Evolutionary conservation across 192 early-diverging fungal genomes (phyloP).

Genomic region (Podila epicladia): DNA sequence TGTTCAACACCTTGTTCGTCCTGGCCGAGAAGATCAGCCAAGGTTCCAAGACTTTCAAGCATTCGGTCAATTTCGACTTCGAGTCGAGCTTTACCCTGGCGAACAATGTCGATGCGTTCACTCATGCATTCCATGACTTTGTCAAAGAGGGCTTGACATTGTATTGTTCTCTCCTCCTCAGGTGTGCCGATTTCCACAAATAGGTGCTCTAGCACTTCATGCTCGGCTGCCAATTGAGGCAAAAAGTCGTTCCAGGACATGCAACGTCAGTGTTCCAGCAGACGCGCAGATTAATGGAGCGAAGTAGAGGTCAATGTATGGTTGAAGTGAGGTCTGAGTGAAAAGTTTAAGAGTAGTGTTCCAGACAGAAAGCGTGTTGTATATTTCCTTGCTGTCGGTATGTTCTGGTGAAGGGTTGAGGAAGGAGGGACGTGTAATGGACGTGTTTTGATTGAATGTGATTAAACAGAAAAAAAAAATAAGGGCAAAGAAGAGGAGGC

Average conservation of each 20-base stretch:
- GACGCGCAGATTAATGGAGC: not conserved
- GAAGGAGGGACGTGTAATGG: too few relatives aligned
- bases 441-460: too few relatives aligned
- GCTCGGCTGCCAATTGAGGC: conserved; percentile 39
- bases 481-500: not conserved
- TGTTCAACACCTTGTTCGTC: conserved; percentile 12
- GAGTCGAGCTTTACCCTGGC: conserved; percentile 7
- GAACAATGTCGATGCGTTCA: conserved; percentile 15
- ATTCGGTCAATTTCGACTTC: conserved; percentile 13
- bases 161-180: conserved; percentile 8
- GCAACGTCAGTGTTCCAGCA: not conserved
- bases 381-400: not conserved
- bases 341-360: not conserved
- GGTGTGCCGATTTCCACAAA: conserved; percentile 38
- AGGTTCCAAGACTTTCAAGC: conserved; percentile 20
- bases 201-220: conserved; percentile 35
- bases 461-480: not conserved
- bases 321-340: not conserved
- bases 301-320: not conserved
- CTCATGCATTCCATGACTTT: conserved; percentile 17
- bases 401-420: not conserved
- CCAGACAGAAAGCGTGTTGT: not conserved
- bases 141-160: conserved; percentile 37
- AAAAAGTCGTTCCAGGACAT: conserved; percentile 51
- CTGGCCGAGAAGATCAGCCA: conserved; percentile 33